Evolutionary conservation across 2,329 filamentous ascomycete genomes (phyloP).

Genomic region (Dactylellina cionopaga): DNA sequence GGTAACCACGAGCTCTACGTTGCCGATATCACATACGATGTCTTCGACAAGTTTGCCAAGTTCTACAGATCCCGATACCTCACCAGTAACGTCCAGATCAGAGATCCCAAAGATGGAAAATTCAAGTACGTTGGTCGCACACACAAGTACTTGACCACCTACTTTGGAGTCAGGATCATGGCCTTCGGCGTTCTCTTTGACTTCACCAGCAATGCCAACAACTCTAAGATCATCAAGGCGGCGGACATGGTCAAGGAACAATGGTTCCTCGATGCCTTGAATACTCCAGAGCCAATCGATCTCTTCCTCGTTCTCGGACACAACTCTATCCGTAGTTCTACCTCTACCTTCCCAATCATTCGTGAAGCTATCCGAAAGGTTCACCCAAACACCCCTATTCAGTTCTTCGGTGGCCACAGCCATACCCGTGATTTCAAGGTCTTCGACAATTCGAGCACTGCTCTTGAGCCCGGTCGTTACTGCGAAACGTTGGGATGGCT

Average conservation of each 20-base stretch:
- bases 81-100: constrained; percentile 91
- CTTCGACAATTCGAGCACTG: constrained; percentile 71
- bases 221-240: constrained; percentile 66
- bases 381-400: constrained; percentile 69
- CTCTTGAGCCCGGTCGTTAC: constrained; percentile 72
- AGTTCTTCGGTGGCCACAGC: constrained; percentile 73
- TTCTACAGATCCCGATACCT: constrained; percentile 71
- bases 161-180: constrained; percentile 82
- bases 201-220: constrained; percentile 89
- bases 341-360: constrained; percentile 64
- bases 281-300: constrained; percentile 68
- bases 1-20: constrained; percentile 74
- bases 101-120: constrained; percentile 76
- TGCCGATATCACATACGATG: constrained; percentile 71
- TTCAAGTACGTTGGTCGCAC: constrained; percentile 80
- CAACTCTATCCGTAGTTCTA: constrained; percentile 67
- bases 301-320: constrained; percentile 73
- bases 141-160: constrained; percentile 90
- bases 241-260: constrained; percentile 80
- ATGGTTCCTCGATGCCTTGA: constrained; percentile 75
- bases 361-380: constrained; percentile 69
- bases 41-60: constrained; percentile 69
- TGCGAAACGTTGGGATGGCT: constrained; percentile 76
- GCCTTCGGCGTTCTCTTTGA: constrained; percentile 96
- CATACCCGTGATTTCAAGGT: constrained; percentile 74